Conservation (phyloP, 495 filamentous ascomycete genomes). For the Neurospora sp. region DNA sequence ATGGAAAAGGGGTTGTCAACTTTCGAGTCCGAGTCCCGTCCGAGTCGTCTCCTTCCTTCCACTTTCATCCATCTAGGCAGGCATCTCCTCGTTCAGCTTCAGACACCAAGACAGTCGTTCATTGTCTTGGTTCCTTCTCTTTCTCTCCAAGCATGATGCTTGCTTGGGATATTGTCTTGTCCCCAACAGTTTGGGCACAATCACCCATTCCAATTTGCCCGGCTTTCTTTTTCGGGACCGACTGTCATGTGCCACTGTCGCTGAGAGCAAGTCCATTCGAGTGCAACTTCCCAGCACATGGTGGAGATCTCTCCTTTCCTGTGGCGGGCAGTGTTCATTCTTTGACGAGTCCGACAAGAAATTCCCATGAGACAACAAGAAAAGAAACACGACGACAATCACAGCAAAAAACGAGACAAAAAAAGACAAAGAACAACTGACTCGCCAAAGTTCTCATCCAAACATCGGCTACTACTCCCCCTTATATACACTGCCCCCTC, state of each 20-base stretch:
- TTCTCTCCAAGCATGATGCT: background rate
- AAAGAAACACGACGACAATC: background rate
- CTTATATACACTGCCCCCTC: background rate
- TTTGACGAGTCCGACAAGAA: background rate
- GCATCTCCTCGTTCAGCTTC: background rate
- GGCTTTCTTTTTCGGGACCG: background rate
- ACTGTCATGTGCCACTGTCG: background rate
- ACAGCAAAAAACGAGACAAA: background rate
- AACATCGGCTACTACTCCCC: background rate
- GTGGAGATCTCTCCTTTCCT: background rate
- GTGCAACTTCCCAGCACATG: background rate
- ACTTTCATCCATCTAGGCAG: background rate
- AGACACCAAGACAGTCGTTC: background rate
- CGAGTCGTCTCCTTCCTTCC: background rate
- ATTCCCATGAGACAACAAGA: background rate
- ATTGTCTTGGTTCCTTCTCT: background rate
- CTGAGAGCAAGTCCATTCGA: background rate
- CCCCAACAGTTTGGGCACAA: background rate
- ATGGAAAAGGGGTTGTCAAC: background rate
- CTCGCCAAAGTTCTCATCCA: background rate
- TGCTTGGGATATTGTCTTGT: background rate
- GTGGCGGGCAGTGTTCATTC: background rate
- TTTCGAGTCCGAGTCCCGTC: background rate
- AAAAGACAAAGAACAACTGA: background rate
- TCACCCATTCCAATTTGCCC: background rate